These are phyloP conservation scores for Populus pruinosa DNA, from an alignment of 345 rosid genomes.

Conservation along the genomic window DNA sequence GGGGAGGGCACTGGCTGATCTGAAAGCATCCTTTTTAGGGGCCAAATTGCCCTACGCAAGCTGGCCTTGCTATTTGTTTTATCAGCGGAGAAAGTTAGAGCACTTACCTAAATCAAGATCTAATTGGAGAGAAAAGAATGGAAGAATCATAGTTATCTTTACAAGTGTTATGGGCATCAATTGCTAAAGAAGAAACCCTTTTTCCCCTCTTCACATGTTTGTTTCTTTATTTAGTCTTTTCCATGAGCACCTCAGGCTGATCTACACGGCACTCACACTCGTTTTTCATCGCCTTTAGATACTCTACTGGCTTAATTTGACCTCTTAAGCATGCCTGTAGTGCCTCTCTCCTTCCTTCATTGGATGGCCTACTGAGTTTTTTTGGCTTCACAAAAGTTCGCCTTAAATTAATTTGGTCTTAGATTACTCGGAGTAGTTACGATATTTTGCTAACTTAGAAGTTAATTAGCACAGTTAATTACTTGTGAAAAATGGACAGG, in stretches of 20 bases:
- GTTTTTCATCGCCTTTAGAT: not conserved
- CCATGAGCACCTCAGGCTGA: constrained; percentile 9
- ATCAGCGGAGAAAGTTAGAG: not conserved
- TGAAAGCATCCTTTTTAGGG: not conserved
- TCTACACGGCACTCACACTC: constrained; percentile 6
- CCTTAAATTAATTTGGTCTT: no score
- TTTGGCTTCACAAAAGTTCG: no score
- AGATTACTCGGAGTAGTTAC: no score
- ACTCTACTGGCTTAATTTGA: not conserved
- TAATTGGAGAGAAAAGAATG: not conserved
- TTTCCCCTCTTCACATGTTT: not conserved
- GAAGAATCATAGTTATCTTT: constrained; percentile 2
- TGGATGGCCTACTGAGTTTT: no score
- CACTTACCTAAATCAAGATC: constrained; percentile 5
- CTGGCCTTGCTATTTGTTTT: constrained; percentile 6
- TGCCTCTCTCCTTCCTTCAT: no score
- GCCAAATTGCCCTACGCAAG: constrained; percentile 6
- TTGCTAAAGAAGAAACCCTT: constrained; percentile 1
- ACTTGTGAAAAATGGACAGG: no score
- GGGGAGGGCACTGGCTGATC: not conserved
- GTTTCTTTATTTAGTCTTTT: not conserved
- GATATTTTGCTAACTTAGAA: no score
- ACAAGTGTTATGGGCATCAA: constrained; percentile 12
- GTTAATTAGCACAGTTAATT: no score
- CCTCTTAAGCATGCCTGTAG: not conserved